Evolutionary conservation across 2,329 filamentous ascomycete genomes (phyloP), one percentile per base, ranked within the genome.

Genomic region (Penicillium freii): DNA sequence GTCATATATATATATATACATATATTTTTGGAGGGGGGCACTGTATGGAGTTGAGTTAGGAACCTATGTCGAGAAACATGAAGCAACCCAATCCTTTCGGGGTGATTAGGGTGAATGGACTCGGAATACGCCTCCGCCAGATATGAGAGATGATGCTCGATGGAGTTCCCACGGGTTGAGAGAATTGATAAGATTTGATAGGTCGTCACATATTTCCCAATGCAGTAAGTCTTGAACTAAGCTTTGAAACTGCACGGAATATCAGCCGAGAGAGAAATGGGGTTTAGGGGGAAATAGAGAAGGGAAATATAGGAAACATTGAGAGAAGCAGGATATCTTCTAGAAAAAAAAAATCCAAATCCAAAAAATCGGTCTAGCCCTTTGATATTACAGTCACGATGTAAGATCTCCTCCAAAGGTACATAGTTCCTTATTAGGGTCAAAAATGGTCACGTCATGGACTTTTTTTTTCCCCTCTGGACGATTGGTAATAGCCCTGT

Each of bases 121-220:
- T 54, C 55, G 55, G 55, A 54, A 54, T 42, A 15, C 7, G 51
- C 11, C 31, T 49, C 55, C 55, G 51, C 15, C 13, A 21, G 11
- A 44, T 27, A 44, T 27, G 43, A 19, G 34, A 27, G 21, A 47
- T 33, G 40, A 8, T 39, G 42, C 34, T 31, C 1, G 17, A 53
- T 46, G 27, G 33, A 46, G n/a, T n/a, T 50, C 27, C 52, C 52
- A 50, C 29, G 52, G 45, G 9, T 50, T 46, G 25, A 31, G 17
- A 23, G 34, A 23, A 25, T 34, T 42, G 27, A 27, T 27, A 27
- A 1, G 7, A 27, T 27, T 7, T 27, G 25, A 27, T 27, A 27
- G 25, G 23, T 48, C 33, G 51, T 47, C 34, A 36, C 33, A 48
- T 53, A 53, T 53, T 53, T 47, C 51, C 51, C 2, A n/a, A 53